These are phyloP conservation scores for Polygonum maritimum DNA, from an alignment of 148 eudicot species.

Conservation along the genomic window DNA sequence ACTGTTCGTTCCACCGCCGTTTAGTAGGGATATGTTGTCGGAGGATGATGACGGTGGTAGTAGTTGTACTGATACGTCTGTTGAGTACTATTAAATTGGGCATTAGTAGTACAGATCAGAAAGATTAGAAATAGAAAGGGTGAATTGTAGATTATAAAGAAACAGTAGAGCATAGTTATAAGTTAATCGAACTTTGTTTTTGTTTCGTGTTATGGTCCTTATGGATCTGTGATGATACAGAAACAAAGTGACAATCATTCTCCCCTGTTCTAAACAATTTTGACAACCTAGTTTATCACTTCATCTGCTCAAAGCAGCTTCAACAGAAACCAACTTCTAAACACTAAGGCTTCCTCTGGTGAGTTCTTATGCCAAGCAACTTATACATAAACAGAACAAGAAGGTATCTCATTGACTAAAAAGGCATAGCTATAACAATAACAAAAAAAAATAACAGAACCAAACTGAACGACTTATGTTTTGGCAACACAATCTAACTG, in stretches of 20 bases:
- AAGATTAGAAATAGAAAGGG: background rate
- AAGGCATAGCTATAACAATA: background rate
- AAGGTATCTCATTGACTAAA: background rate
- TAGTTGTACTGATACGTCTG: conserved; percentile 61
- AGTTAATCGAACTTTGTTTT: background rate
- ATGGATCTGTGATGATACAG: no score
- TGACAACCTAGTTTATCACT: no score
- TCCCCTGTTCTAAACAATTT: no score
- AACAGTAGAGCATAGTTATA: background rate
- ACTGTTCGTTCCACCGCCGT: conserved; percentile 60
- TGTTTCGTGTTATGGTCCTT: background rate
- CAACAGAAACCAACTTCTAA: background rate
- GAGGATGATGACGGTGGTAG: conserved; percentile 13
- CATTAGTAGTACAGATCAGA: background rate
- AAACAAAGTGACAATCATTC: background rate
- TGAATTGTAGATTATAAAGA: background rate
- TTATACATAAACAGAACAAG: background rate
- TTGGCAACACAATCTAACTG: background rate
- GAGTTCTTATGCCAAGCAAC: background rate
- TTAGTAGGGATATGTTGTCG: conserved; percentile 38
- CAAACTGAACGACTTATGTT: background rate
- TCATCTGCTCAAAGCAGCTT: background rate
- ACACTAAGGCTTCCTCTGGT: background rate
- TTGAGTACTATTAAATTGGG: conserved; percentile 49
- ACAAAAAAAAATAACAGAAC: background rate